phyloP scores from a whole-genome alignment of 768 basidiomycete species.

The Boletus eberwhitei region DNA sequence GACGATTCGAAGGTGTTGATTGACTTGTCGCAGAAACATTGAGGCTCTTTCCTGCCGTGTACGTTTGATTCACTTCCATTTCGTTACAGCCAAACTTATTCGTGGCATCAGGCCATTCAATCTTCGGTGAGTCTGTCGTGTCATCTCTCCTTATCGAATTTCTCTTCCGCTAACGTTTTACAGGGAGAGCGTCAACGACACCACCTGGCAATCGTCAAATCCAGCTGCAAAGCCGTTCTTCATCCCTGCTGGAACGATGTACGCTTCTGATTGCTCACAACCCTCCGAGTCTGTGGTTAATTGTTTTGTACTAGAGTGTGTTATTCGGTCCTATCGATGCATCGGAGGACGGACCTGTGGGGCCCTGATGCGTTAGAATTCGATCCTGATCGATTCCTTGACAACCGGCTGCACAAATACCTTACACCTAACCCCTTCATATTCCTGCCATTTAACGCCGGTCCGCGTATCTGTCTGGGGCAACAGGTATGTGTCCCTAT shows the following conservation, averaged over 20 bases:
- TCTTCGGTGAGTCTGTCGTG: constrained; percentile 21
- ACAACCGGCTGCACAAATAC: constrained; percentile 33
- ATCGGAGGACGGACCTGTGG: constrained; percentile 37
- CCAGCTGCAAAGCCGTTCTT: constrained; percentile 29
- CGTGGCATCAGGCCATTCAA: constrained; percentile 31
- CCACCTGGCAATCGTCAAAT: constrained; percentile 23
- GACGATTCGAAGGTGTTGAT: not conserved
- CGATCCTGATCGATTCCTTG: constrained; percentile 42
- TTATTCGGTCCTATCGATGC: constrained; percentile 33
- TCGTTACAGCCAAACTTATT: not conserved
- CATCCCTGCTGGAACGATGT: constrained; percentile 25
- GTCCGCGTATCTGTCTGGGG: constrained; percentile 37
- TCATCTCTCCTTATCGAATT: not conserved
- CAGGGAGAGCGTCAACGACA: constrained; percentile 24
- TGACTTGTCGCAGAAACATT: constrained; percentile 26
- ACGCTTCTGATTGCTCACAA: not conserved
- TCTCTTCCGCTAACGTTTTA: not conserved
- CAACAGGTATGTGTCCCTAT: constrained; percentile 30
- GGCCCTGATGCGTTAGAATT: constrained; percentile 37
- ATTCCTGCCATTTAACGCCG: constrained; percentile 43
- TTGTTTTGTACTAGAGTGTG: constrained; percentile 17
- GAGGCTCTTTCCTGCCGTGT: constrained; percentile 34
- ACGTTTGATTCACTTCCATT: constrained; percentile 1
- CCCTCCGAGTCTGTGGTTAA: not conserved
- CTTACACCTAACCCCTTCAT: constrained; percentile 39